phyloP scores from a whole-genome alignment of 2,329 filamentous ascomycete genomes.

The Talaromyces sp. region DNA sequence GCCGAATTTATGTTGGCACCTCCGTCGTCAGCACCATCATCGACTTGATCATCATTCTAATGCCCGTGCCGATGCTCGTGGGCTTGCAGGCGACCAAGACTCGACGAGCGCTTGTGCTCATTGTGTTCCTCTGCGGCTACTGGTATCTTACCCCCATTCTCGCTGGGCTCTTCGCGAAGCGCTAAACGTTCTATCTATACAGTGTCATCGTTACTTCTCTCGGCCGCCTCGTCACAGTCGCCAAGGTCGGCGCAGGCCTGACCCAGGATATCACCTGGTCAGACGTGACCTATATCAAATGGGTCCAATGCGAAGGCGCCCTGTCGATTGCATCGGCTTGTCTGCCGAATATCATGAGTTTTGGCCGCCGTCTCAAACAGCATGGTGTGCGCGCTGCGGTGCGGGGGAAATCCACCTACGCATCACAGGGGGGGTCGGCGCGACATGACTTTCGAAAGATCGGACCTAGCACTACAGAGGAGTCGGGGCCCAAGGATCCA shows the following conservation, averaged over 20 bases:
- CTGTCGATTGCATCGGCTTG: background rate
- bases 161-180: background rate
- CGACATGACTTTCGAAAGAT: background rate
- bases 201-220: constrained; percentile 2
- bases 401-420: background rate
- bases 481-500: background rate
- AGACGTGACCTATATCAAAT: constrained; percentile 1
- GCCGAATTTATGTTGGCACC: background rate
- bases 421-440: background rate
- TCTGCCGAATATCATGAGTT: background rate
- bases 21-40: background rate
- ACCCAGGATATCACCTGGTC: background rate
- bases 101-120: background rate
- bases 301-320: background rate
- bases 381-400: background rate
- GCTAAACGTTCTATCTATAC: background rate
- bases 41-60: background rate
- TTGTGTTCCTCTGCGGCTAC: background rate
- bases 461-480: background rate
- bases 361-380: background rate
- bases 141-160: background rate
- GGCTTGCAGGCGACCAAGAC: background rate
- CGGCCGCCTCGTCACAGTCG: background rate
- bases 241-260: background rate
- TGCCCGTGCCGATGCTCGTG: background rate